Conservation (phyloP, 2,329 filamentous ascomycete species). For the Domatiomyces catenatus region DNA sequence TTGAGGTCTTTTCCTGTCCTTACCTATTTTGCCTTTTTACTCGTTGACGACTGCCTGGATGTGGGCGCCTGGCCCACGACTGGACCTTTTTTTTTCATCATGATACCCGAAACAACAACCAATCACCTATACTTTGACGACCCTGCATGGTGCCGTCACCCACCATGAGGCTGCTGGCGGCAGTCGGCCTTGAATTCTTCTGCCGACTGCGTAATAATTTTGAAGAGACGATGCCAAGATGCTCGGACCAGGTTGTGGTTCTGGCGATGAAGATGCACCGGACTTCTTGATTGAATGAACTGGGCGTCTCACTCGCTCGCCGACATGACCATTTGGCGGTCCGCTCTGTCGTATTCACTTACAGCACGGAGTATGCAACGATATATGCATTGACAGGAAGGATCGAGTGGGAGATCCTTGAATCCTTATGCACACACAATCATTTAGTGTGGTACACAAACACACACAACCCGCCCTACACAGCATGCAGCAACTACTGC, state of each 20-base stretch:
- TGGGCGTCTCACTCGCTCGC: constrained; percentile 2
- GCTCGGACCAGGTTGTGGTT: neutral
- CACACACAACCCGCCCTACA: neutral
- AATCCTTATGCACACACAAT: neutral
- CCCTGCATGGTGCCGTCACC: neutral
- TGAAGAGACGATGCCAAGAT: neutral
- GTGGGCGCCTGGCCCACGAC: neutral
- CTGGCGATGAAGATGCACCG: constrained; percentile 2
- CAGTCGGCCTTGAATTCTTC: neutral
- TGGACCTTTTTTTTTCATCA: neutral
- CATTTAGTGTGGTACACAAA: neutral
- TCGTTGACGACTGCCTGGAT: neutral
- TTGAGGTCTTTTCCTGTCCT: neutral
- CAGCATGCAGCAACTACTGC: neutral
- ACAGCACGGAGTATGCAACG: constrained; percentile 13
- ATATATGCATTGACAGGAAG: constrained; percentile 7
- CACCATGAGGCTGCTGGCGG: neutral
- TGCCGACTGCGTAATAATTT: neutral
- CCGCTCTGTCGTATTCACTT: constrained; percentile 19
- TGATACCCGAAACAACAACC: neutral
- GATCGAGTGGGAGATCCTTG: constrained; percentile 8
- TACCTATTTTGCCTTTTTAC: neutral
- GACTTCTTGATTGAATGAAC: constrained; percentile 19
- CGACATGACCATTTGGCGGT: constrained; percentile 6
- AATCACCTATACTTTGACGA: neutral